Percentiles rank a stretch among this genome's conserved stretches.
Evolutionary conservation across 1,139 yeast genomes (phyloP).

Genomic region (Suhomyces ambrosiae): DNA sequence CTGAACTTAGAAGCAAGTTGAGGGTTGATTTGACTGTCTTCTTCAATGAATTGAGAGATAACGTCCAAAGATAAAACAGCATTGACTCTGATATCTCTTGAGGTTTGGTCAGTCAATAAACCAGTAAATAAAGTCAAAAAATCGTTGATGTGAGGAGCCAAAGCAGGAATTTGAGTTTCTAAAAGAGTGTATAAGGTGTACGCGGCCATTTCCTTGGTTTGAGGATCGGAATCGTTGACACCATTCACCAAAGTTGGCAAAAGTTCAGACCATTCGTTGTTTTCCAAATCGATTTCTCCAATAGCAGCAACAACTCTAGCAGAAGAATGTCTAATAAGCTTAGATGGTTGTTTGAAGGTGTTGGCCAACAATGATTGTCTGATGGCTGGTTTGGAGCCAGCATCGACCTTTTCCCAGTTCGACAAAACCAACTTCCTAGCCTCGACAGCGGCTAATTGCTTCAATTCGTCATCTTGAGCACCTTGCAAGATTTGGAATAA

Average conservation of each 20-base stretch:
- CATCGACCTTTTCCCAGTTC: constrained; percentile 70
- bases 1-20: constrained; percentile 62
- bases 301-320: constrained; percentile 89
- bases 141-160: constrained; percentile 63
- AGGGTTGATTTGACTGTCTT: constrained; percentile 47
- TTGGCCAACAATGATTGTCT: constrained; percentile 67
- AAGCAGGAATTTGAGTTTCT: constrained; percentile 70
- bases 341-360: constrained; percentile 58
- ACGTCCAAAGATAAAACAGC: constrained; percentile 83
- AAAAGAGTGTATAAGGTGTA: constrained; percentile 76
- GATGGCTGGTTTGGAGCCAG: constrained; percentile 56
- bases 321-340: constrained; percentile 81
- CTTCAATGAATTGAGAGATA: constrained; percentile 68
- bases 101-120: constrained; percentile 68
- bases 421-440: constrained; percentile 78
- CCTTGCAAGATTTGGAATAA: constrained; percentile 78
- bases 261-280: constrained; percentile 74
- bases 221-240: constrained; percentile 61
- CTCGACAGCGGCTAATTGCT: constrained; percentile 93
- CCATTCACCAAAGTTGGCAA: constrained; percentile 72
- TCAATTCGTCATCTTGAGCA: constrained; percentile 60
- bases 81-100: constrained; percentile 76
- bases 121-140: constrained; percentile 68
- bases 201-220: constrained; percentile 81
- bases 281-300: constrained; percentile 70